These are phyloP conservation scores for Pyrenula aspistea DNA, from an alignment of 495 filamentous ascomycete genomes.

Conservation along the genomic window DNA sequence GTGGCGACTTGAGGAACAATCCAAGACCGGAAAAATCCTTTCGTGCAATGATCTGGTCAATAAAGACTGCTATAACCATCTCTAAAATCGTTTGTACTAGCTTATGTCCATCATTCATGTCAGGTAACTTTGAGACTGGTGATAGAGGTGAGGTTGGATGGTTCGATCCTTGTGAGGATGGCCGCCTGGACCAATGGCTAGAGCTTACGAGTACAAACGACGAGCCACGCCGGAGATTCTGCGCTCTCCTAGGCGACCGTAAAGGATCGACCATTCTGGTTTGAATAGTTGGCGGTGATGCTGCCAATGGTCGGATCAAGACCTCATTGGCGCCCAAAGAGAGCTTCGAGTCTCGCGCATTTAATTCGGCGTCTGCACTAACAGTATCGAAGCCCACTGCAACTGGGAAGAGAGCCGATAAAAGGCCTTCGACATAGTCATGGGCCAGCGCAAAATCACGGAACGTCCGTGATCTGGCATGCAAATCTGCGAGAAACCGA, in stretches of 20 bases:
- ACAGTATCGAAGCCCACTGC: constrained; percentile 75
- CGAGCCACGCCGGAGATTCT: constrained; percentile 59
- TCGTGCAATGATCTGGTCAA: constrained; percentile 66
- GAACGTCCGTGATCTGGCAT: constrained; percentile 59
- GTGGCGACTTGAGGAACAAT: constrained; percentile 77
- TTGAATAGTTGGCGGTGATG: constrained; percentile 51
- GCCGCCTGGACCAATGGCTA: constrained; percentile 40
- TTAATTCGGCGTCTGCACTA: constrained; percentile 69
- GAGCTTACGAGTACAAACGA: constrained; percentile 82
- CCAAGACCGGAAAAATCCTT: constrained; percentile 89
- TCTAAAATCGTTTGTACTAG: constrained; percentile 66
- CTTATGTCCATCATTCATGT: constrained; percentile 47
- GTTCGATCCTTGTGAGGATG: constrained; percentile 49
- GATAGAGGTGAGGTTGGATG: constrained; percentile 41
- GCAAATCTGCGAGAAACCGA: constrained; percentile 67
- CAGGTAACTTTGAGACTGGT: constrained; percentile 19
- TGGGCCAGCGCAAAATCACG: constrained; percentile 68
- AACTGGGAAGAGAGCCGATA: constrained; percentile 71
- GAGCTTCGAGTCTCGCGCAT: constrained; percentile 62
- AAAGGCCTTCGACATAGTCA: constrained; percentile 64
- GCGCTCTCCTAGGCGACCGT: constrained; percentile 32
- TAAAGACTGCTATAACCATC: constrained; percentile 63
- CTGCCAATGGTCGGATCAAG: constrained; percentile 60
- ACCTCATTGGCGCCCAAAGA: constrained; percentile 81
- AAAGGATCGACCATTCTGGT: constrained; percentile 50